Base-by-base conservation (phyloP, 805 yeast genomes). In the Saturnispora kantuleensis region DNA sequence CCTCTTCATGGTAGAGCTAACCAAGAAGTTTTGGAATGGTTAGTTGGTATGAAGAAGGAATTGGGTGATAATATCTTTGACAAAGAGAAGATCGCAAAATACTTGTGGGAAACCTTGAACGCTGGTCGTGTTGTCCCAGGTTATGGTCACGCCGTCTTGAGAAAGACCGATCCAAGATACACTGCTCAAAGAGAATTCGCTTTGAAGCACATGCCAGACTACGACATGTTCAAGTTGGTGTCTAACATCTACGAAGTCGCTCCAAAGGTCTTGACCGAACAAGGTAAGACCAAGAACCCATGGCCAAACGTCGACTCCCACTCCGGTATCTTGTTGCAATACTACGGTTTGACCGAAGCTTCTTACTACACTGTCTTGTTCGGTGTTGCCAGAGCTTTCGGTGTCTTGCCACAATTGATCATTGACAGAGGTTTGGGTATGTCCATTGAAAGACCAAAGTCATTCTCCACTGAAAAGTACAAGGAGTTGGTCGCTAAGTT, bases 391-490 rank as follows among this genome's bases (percentile, higher is more conserved):
- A 81, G 94, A 69, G 89, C 93, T 41, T 73, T 84, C 49, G 94
- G 94, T 72, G 89, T 82, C 45, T 71, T 84, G 59, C 88, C 93
- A 50, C 93, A 84, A 71, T 71, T 83, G 68, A 82, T 84, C 67
- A 78, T 80, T 59, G 93, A 84, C 71, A 77, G 94, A 65, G 89
- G 88, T 56, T 69, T 79, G 50, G 93, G 93, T 60, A 65, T 76
- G 55, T 80, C 94, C 56, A 81, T 84, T 61, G 94, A 84, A 73
- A 82, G 94, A 72, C 93, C 93, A 70, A 84, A 84, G 71, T 81
- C 95, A 51, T 85, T 87, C 86, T 84, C 95, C 50, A 86, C 96
- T 53, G 90, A 86, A 70, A 87, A 87, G 71, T 85, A 83, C 74
- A 80, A 78, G 63, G 87, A 85, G 74, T 70, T 86, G 65, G 94